Conservation (phyloP, 306 rosid species). For the Geum urbanum region DNA sequence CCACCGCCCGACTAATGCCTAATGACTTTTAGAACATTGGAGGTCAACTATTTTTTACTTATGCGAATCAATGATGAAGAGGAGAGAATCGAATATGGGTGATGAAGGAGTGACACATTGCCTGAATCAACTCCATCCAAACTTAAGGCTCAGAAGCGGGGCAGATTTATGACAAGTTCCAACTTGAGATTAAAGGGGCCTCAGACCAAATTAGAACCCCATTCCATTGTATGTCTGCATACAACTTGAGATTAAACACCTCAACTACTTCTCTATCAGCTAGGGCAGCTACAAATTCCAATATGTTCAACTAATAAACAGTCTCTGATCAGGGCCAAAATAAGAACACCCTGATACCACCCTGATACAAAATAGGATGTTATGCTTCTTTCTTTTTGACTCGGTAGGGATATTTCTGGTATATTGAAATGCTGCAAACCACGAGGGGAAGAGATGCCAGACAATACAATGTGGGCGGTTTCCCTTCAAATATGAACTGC, state of each 20-base stretch:
- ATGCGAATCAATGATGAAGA: too few species aligned
- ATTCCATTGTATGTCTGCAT: neutral
- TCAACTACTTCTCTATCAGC: neutral
- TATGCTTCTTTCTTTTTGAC: slow-evolving; percentile 63
- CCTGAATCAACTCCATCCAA: too few species aligned
- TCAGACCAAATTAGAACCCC: neutral
- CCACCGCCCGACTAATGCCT: too few species aligned
- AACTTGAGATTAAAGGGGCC: neutral
- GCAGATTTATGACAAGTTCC: too few species aligned
- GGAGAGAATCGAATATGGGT: too few species aligned
- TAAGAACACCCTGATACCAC: slow-evolving; percentile 22
- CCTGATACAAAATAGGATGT: too few species aligned
- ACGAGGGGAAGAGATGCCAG: slow-evolving; percentile 85
- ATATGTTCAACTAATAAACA: slow-evolving; percentile 20
- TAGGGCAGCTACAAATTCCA: slow-evolving; percentile 38
- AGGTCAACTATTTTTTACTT: too few species aligned
- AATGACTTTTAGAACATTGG: too few species aligned
- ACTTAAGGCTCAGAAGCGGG: too few species aligned
- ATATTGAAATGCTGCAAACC: slow-evolving; percentile 70
- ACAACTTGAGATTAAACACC: neutral
- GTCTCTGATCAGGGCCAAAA: slow-evolving; percentile 7
- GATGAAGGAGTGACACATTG: too few species aligned
- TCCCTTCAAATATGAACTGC: slow-evolving; percentile 93
- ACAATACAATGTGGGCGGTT: slow-evolving; percentile 80
- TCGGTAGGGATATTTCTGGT: slow-evolving; percentile 82